A percentile compares a stretch with the other conserved stretches of the same genome.
Evolutionary conservation across 306 rosid genomes (phyloP).

Genomic region (Cicer arietinum): DNA sequence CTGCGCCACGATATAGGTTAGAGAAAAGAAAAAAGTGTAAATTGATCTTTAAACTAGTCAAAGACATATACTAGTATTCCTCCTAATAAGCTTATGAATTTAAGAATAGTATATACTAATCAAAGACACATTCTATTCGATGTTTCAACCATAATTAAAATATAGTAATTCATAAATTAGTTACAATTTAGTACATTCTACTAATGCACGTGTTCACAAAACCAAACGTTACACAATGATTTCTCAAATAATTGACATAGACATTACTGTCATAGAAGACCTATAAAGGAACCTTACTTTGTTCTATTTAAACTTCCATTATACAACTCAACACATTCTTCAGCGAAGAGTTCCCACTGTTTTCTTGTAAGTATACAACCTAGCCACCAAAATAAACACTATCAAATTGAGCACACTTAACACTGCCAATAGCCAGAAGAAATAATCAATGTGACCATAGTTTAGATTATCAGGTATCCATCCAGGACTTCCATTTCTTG

Average conservation of each 20-base stretch:
- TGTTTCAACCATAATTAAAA: too few species aligned
- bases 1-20: too few species aligned
- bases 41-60: too few species aligned
- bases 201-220: too few species aligned
- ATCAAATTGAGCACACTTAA: slow-evolving; percentile 72
- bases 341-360: slow-evolving; percentile 54
- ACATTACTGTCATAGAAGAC: slow-evolving; percentile 27
- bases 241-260: neutral
- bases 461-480: slow-evolving; percentile 91
- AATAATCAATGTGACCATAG: slow-evolving; percentile 78
- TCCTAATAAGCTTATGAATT: too few species aligned
- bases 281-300: slow-evolving; percentile 19
- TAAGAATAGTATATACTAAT: too few species aligned
- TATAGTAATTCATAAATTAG: too few species aligned
- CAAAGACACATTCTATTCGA: too few species aligned
- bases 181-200: too few species aligned
- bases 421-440: slow-evolving; percentile 73
- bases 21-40: too few species aligned
- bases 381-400: slow-evolving; percentile 59
- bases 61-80: too few species aligned
- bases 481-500: slow-evolving; percentile 67
- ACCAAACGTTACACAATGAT: too few species aligned
- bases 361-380: slow-evolving; percentile 68
- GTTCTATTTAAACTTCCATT: slow-evolving; percentile 5
- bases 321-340: slow-evolving; percentile 21